A percentile compares a stretch with the other conserved stretches of the same genome.
Evolutionary conservation across 148 eudicot species (phyloP).

Genomic region (Cornus kousa): DNA sequence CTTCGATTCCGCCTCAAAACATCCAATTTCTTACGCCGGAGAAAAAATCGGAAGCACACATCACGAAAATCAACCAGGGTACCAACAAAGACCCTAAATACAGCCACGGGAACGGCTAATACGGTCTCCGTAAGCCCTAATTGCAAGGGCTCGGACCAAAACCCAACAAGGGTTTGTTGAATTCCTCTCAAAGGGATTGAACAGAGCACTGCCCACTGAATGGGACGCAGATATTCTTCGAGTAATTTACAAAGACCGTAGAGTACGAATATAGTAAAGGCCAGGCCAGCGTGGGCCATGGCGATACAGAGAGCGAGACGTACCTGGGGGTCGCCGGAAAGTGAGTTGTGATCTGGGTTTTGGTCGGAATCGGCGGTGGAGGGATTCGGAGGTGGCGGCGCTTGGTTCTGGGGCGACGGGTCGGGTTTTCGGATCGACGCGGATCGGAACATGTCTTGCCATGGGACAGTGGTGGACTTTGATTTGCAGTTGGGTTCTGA

Average conservation of each 20-base stretch:
- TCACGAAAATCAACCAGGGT: slow-evolving; percentile 68
- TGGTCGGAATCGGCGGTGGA: slow-evolving; percentile 15
- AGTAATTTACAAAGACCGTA: slow-evolving; percentile 64
- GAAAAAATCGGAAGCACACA: slow-evolving; percentile 25
- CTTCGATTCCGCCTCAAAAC: slow-evolving; percentile 39
- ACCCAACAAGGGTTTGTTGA: slow-evolving; percentile 69
- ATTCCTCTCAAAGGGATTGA: slow-evolving; percentile 83
- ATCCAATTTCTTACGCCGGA: slow-evolving; percentile 23
- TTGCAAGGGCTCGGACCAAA: slow-evolving; percentile 78
- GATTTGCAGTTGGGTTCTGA: slow-evolving; percentile 48
- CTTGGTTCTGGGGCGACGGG: slow-evolving; percentile 13
- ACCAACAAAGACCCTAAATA: slow-evolving; percentile 68
- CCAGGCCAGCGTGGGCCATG: slow-evolving; percentile 86
- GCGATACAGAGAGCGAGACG: slow-evolving; percentile 78
- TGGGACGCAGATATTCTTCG: slow-evolving; percentile 74
- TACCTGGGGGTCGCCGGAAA: slow-evolving; percentile 68
- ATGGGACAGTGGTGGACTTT: slow-evolving; percentile 33
- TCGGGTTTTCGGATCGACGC: slow-evolving; percentile 14
- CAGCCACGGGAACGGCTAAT: slow-evolving; percentile 64
- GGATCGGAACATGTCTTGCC: slow-evolving; percentile 53
- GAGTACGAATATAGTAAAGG: slow-evolving; percentile 55
- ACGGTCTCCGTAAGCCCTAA: slow-evolving; percentile 78
- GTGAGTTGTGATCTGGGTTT: neutral
- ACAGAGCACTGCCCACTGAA: slow-evolving; percentile 85
- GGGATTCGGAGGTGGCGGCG: slow-evolving; percentile 22